A percentile compares a stretch with the other conserved stretches of the same genome.
Conservation (phyloP, 1,139 yeast species). For the Magnusiomyces tetraspermus region DNA sequence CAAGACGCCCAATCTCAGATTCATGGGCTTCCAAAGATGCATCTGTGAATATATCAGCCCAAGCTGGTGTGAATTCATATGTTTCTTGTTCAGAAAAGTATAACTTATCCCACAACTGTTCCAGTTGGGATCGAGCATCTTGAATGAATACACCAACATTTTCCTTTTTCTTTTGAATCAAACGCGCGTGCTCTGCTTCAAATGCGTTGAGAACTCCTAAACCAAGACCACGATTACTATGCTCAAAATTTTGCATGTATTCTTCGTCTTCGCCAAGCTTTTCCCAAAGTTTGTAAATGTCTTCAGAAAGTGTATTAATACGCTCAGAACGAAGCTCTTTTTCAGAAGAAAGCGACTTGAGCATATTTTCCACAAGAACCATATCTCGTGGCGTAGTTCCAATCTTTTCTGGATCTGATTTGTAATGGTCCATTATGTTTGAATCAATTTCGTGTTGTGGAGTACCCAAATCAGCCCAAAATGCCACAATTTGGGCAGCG, state of each 20-base stretch:
- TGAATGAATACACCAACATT: constrained; percentile 58
- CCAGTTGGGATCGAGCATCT: constrained; percentile 51
- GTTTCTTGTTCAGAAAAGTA: constrained; percentile 45
- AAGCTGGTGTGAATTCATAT: constrained; percentile 32
- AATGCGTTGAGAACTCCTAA: constrained; percentile 32
- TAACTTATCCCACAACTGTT: constrained; percentile 52
- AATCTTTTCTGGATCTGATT: constrained; percentile 23
- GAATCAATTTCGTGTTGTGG: constrained; percentile 27
- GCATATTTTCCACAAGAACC: constrained; percentile 16
- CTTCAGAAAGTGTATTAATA: constrained; percentile 15
- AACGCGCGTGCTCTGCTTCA: constrained; percentile 47
- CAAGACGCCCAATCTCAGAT: constrained; percentile 44
- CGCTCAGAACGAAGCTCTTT: constrained; percentile 16
- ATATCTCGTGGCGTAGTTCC: constrained; percentile 25
- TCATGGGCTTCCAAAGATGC: constrained; percentile 52
- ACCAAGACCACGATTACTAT: constrained; percentile 28
- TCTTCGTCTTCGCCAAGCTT: constrained; percentile 23
- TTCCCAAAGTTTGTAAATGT: constrained; percentile 24
- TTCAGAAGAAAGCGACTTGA: constrained; percentile 16
- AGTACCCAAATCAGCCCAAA: constrained; percentile 33
- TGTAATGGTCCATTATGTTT: constrained; percentile 20
- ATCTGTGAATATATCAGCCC: constrained; percentile 42
- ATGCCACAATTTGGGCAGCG: constrained; percentile 24
- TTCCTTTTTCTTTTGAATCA: constrained; percentile 51
- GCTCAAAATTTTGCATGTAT: constrained; percentile 22